Base-by-base conservation (phyloP, 2,329 filamentous ascomycete genomes). In the Bertia moriformis region DNA sequence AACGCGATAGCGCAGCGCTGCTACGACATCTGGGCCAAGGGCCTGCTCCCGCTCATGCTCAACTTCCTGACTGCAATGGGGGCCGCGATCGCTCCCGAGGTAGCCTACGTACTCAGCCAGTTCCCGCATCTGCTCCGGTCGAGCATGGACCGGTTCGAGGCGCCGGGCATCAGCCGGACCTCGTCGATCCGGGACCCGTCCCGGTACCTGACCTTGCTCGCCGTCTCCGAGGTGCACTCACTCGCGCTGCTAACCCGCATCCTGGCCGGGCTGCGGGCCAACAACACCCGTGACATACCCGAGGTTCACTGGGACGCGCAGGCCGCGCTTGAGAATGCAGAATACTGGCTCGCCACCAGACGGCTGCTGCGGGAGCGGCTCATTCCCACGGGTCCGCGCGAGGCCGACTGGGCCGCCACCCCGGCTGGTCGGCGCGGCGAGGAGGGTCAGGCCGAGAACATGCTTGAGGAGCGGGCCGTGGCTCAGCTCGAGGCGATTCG, bases 11-110 rank as follows among this genome's bases (percentile, higher is more conserved):
- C 72, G 0, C 73, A 77, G 44, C 77, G 89, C 18, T 77, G 93
- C 51, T 93, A 93, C 61, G 72, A 73, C 39, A 88, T 96, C 50
- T 98, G 91, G 91, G 76, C 78, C 15, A 82, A 84, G 47, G 89
- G 86, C 1, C 72, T 96, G 41, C 66, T 98, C 3, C 91, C 91
- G 0, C 64, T 98, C 14, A 80, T 91, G 43, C 70, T 98, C 35
- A 96, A 96, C 55, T 67, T 98, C 19, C 71, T 98, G 14, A 77
- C 81, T 42, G 77, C 83, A 7, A 75, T 98, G 14, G 86, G 87
- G 10, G 71, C 78, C 1, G 82, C 84, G 2, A 76, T 93, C 37
- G 88, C 87, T 0, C 75, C 79, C 0, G 91, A 98, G 56, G 75
- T 96, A 4, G 74, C 83, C 0, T 79, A 79, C 42, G 93, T 96